Base-by-base conservation (phyloP, 2,329 filamentous ascomycete species). In the Diaporthe australafricana region DNA sequence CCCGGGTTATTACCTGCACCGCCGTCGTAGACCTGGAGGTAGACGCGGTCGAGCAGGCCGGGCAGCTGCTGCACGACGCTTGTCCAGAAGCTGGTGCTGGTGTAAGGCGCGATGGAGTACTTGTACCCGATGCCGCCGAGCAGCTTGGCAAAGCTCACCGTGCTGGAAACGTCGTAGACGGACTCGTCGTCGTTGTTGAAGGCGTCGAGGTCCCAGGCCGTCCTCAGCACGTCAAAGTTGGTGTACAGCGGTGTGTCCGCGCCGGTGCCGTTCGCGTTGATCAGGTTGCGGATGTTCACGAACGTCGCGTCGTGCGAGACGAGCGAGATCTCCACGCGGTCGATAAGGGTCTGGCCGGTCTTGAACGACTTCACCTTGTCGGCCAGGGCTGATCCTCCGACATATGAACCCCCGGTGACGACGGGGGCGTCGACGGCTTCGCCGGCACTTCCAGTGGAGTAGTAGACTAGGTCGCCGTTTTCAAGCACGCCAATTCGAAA, bases 131-230 rank as follows among this genome's bases (percentile, higher is more conserved):
- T 75, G 8, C 73, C 68, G 1, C 79, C 81, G 9, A 84, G 79
- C 80, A 84, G 81, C 72, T 80, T 76, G 1, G 80, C 83, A 65
- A 84, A 83, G 20, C 75, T 70, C 3, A 83, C 80, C 2, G 83
- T 84, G 76, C 81, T 83, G 1, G 75, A 32, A 5, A 81, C 77
- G 68, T 84, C 81, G 74, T 84, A 84, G 45, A 83, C 76, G 17
- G 78, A 78, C 72, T 84, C 83, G 72, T 84, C 83, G 68, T 84
- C 81, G 71, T 84, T 84, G 72, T 84, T 83, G 56, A 84, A 81
- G 12, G 82, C 83, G 66, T 84, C 82, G 25, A 84, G 79, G n/a
- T 71, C 76, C 83, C 83, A 84, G 6, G 81, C 81, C 7, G 72
- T 70, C 74, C 79, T 81, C 7, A 84, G 76, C 2, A 79, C 79